Evolutionary conservation across 768 basidiomycete genomes (phyloP), one percentile per base, ranked within the genome.

Genomic region (Cytidiella melzeri): DNA sequence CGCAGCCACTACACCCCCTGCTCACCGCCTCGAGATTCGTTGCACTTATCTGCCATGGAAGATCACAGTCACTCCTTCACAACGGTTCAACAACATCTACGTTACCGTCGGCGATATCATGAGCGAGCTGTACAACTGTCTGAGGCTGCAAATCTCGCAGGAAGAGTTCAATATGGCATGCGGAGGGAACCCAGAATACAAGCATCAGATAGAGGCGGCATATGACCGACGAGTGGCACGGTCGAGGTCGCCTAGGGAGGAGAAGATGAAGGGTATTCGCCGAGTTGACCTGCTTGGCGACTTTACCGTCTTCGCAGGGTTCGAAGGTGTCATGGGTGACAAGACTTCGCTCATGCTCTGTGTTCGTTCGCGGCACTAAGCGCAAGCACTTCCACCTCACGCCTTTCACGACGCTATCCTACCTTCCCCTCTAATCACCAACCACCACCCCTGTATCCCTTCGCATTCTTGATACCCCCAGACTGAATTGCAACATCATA

Each of bases 201-300:
- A 64, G 41, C 57, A 62, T 5, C 60, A 60, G 9, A 70, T 79
- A n/a, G 64, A 65, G 2, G 57, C 47, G 4, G 75, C 78, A 4
- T 83, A 71, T 58, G 63, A 63, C 38, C 51, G 46, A 4, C 70
- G 80, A 18, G 75, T 66, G 51, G 58, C 62, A 28, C 64, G 11
- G 62, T 71, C 12, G 38, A 53, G 0, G 65, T 71, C 11, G 48
- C 60, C 1, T 58, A 68, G 66, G 26, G 56, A 60, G 23, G 79
- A 81, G 61, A 65, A 68, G 52, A 55, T 55, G 10, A 74, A 74
- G 57, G 78, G 77, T 0, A 55, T 81, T 18, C 79, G 74, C 60
- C 63, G 77, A 43, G 69, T 83, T 0, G 81, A 83, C 60, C 81
- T 79, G 55, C 61, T 83, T 42, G 60, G 67, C 43, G 69, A 51